Evolutionary conservation across 768 basidiomycete species (phyloP), one percentile per base, ranked within the genome.

Genomic region (Boletellus sp.): DNA sequence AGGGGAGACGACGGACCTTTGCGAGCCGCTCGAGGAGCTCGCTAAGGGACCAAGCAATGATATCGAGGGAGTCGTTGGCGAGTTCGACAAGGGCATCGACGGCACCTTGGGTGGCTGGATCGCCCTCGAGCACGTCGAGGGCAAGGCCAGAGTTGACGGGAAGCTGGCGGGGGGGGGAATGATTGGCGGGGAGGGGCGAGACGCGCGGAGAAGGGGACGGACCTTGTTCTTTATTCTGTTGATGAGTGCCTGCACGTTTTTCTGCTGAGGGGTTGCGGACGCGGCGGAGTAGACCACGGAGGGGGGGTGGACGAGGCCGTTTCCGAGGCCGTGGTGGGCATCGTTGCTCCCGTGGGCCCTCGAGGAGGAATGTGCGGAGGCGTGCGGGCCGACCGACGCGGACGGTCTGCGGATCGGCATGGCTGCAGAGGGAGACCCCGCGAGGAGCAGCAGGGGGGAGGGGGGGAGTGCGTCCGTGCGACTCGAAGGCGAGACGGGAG

Each of bases 171-270:
- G 23, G 42, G 35, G 9, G 32, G 20, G 1, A 1, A 24, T 4
- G 28, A 35, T 13, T 19, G 17, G 36, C 24, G 51, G 8, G 43
- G 32, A 44, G 36, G 44, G 33, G 34, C 19, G 13, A 28, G 12
- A 43, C 47, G 44, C 50, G 42, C 19, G 42, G 19, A 31, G 35
- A 37, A 40, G 15, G 44, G 33, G 31, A 62, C 73, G 35, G 46
- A 87, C 92, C 80, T 90, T 93, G 68, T 82, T 79, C 70, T 84
- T 87, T 62, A 94, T 70, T 60, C 91, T 78, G 59, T 81, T 84
- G 32, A 94, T 88, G 54, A 94, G 72, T 8, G 83, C 84, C 55
- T 84, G 79, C 31, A 94, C 83, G 46, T 90, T 81, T 74, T 85
- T 90, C 70, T 90, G 86, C 63, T 94, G 87, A 1, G 86, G 84